A percentile compares a stretch with the other conserved stretches of the same genome.
These are phyloP conservation scores for Cercophora sp. DNA, from an alignment of 495 filamentous ascomycete genomes.

Conservation along the genomic window DNA sequence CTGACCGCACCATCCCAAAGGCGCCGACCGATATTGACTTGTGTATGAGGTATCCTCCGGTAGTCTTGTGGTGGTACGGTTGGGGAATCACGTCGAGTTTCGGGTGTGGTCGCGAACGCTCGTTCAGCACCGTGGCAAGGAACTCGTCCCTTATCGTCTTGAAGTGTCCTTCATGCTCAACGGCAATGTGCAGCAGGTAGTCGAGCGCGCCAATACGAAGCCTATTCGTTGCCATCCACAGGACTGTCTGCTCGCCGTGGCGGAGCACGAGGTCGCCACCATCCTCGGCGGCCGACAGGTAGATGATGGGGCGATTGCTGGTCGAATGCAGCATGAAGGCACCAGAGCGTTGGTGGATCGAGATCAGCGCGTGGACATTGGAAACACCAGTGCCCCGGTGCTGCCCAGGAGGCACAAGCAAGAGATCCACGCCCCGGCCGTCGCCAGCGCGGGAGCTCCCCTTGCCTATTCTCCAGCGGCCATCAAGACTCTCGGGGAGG, in stretches of 20 bases:
- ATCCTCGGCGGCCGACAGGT: conserved; percentile 9
- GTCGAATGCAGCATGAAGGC: conserved; percentile 10
- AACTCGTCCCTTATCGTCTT: conserved; percentile 4
- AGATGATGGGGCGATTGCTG: conserved; percentile 3
- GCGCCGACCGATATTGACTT: conserved; percentile 10
- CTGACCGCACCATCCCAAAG: conserved; percentile 11
- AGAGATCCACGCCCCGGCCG: conserved; percentile 4
- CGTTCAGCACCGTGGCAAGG: neutral
- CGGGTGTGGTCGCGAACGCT: neutral
- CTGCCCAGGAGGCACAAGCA: conserved; percentile 3
- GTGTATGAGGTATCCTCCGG: conserved; percentile 9
- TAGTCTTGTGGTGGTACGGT: conserved; percentile 4
- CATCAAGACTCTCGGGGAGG: conserved; percentile 2
- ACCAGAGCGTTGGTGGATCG: conserved; percentile 8
- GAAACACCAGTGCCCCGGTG: conserved; percentile 7
- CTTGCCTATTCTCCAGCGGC: conserved; percentile 6
- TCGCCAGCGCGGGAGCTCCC: neutral
- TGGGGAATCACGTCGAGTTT: conserved; percentile 7
- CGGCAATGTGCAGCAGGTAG: neutral
- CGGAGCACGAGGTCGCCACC: conserved; percentile 2
- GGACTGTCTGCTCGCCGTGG: conserved; percentile 6
- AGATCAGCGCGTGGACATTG: conserved; percentile 12
- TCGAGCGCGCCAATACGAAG: conserved; percentile 5
- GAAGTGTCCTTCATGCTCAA: conserved; percentile 6
- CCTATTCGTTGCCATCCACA: neutral